phyloP scores from a whole-genome alignment of 108 stramenopile species.

The Cyclotella distinguenda region DNA sequence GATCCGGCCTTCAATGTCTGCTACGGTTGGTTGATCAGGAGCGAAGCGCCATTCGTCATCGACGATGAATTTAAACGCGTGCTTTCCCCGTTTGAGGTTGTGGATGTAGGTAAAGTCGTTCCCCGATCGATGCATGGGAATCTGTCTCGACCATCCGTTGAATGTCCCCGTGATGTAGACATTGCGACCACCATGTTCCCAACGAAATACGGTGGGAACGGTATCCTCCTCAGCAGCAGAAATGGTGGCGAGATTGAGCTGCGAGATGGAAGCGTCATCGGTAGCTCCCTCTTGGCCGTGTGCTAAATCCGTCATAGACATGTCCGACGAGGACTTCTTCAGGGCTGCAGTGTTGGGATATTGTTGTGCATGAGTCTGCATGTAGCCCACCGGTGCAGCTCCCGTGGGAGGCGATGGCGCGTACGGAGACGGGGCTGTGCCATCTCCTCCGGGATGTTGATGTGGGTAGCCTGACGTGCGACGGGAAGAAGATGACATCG shows the following conservation, averaged over 20 bases:
- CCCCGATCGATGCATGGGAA: conserved; percentile 99
- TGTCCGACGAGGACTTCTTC: conserved; percentile 31
- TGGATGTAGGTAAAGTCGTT: conserved; percentile 99
- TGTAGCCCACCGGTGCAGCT: conserved; percentile 28
- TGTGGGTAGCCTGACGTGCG: conserved; percentile 3
- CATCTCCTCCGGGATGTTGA: conserved; percentile 3
- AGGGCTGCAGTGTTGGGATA: conserved; percentile 5
- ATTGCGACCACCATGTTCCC: conserved; percentile 98
- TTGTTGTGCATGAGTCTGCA: conserved; percentile 21
- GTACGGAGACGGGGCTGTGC: background rate
- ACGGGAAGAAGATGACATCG: conserved; percentile 22
- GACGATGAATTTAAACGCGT: conserved; percentile 99
- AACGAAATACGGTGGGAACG: conserved; percentile 97
- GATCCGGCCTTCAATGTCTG: conserved; percentile 96
- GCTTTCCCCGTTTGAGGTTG: conserved; percentile 93
- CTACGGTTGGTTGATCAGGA: conserved; percentile 95
- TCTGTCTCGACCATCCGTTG: conserved; percentile 97
- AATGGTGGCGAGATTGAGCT: conserved; percentile 35
- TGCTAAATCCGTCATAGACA: conserved; percentile 37
- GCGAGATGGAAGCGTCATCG: background rate
- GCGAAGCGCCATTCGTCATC: conserved; percentile 99
- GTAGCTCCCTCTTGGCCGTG: background rate
- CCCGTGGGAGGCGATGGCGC: conserved; percentile 21
- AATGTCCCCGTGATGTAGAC: conserved; percentile 99
- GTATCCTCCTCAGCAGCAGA: conserved; percentile 77